These are phyloP conservation scores for Trichoderma reesei DNA, from an alignment of 495 filamentous ascomycete genomes.

Conservation along the genomic window DNA sequence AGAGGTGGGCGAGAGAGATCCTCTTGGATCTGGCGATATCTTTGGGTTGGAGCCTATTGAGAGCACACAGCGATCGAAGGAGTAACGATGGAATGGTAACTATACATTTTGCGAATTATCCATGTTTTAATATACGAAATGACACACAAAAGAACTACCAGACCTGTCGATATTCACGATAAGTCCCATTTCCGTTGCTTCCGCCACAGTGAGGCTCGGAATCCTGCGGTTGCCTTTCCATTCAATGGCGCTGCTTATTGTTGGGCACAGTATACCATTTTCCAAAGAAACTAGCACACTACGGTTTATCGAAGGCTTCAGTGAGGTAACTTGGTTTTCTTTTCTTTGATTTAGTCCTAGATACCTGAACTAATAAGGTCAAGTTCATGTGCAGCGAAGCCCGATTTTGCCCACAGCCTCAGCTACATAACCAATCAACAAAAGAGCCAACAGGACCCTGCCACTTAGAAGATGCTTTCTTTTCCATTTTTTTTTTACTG, in stretches of 20 bases:
- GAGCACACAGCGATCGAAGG: constrained; percentile 15
- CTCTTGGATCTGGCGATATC: constrained; percentile 30
- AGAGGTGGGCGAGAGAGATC: constrained; percentile 17
- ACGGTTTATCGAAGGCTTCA: too few relatives aligned
- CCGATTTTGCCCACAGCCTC: not conserved
- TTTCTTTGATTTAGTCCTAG: not conserved
- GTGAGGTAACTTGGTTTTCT: not conserved
- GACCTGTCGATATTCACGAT: too few relatives aligned
- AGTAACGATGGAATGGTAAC: not conserved
- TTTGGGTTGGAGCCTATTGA: constrained; percentile 37
- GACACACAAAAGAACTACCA: too few relatives aligned
- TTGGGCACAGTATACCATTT: too few relatives aligned
- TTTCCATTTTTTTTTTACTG: not conserved
- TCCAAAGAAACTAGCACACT: too few relatives aligned
- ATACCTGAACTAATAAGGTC: not conserved
- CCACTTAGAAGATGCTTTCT: not conserved
- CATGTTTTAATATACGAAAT: too few relatives aligned
- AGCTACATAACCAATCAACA: not conserved
- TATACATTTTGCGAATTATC: not conserved
- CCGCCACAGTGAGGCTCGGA: too few relatives aligned
- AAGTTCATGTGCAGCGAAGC: not conserved
- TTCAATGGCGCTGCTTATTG: too few relatives aligned
- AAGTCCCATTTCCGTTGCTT: too few relatives aligned
- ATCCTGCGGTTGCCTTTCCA: too few relatives aligned
- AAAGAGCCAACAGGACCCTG: not conserved